Percentiles rank a stretch among this genome's conserved stretches.
Evolutionary conservation across 495 filamentous ascomycete species (phyloP).

Genomic region (Rostrohypoxylon terebratum): DNA sequence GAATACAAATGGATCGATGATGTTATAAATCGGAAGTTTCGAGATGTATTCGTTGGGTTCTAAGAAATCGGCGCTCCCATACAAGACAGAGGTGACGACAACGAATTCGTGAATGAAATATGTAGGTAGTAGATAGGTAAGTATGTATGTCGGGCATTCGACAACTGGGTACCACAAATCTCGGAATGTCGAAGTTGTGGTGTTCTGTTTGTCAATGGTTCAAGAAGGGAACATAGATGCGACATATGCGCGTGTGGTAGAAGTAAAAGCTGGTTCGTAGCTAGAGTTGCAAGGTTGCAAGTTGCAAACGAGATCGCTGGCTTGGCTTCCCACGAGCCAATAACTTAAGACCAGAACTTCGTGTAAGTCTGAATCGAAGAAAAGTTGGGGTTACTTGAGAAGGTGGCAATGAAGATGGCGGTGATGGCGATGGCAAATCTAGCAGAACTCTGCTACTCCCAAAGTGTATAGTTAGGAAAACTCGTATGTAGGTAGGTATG

Average conservation of each 20-base stretch:
- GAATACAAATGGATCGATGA: constrained; percentile 2
- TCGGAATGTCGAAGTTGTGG: constrained; percentile 29
- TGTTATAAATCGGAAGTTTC: background rate
- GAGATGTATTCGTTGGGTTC: background rate
- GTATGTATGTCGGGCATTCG: background rate
- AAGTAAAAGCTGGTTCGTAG: constrained; percentile 33
- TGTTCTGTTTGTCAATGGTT: constrained; percentile 29
- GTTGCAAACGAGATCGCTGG: constrained; percentile 29
- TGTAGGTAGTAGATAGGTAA: background rate
- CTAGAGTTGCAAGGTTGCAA: constrained; percentile 15
- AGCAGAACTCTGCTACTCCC: constrained; percentile 13
- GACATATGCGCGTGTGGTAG: constrained; percentile 25
- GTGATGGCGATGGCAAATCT: constrained; percentile 17
- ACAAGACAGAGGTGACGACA: background rate
- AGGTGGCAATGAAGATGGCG: constrained; percentile 18
- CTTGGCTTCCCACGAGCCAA: constrained; percentile 44
- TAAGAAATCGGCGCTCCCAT: background rate
- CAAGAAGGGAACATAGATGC: background rate
- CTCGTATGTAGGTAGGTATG: too few species aligned
- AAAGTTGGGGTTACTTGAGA: constrained; percentile 17
- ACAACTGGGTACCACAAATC: constrained; percentile 8
- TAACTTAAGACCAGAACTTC: constrained; percentile 22
- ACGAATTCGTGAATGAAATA: constrained; percentile 1
- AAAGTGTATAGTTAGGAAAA: too few species aligned
- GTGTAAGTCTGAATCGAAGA: constrained; percentile 27